These are phyloP conservation scores for Thielaviopsis punctulata DNA, from an alignment of 2,329 filamentous ascomycete species.

Conservation along the genomic window DNA sequence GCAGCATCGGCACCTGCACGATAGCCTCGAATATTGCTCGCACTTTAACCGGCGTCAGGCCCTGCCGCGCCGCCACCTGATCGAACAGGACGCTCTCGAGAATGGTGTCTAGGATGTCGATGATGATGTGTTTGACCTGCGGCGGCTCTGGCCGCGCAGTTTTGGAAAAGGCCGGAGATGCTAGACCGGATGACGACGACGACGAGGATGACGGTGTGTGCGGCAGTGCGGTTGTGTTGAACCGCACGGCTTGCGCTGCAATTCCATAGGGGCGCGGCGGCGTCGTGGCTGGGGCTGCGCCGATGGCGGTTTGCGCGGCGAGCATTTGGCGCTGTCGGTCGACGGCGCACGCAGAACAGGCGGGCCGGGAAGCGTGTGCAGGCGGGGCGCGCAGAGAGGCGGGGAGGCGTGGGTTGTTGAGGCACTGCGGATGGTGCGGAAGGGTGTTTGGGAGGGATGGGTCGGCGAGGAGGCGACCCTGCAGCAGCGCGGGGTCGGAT, in stretches of 20 bases:
- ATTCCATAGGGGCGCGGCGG: neutral
- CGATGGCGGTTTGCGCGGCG: neutral
- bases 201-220: neutral
- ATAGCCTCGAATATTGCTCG: constrained; percentile 30
- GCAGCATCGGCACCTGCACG: constrained; percentile 29
- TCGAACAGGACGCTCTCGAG: constrained; percentile 29
- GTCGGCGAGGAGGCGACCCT: neutral
- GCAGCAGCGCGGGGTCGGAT: neutral
- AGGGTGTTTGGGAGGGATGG: neutral
- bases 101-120: constrained; percentile 32
- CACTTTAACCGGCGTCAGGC: constrained; percentile 25
- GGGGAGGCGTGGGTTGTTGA: neutral
- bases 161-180: too few relatives aligned
- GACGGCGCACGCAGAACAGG: neutral
- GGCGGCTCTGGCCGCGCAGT: neutral
- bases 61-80: constrained; percentile 28
- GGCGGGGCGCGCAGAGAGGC: neutral
- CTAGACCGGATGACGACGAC: too few relatives aligned
- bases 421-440: neutral
- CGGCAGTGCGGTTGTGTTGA: neutral
- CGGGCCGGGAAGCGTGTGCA: too few relatives aligned
- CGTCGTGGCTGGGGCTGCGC: too few relatives aligned
- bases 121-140: constrained; percentile 24
- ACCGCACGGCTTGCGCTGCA: neutral
- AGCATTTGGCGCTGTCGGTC: neutral